Conservation (phyloP, 805 yeast genomes). For the Starmerella floricola region DNA sequence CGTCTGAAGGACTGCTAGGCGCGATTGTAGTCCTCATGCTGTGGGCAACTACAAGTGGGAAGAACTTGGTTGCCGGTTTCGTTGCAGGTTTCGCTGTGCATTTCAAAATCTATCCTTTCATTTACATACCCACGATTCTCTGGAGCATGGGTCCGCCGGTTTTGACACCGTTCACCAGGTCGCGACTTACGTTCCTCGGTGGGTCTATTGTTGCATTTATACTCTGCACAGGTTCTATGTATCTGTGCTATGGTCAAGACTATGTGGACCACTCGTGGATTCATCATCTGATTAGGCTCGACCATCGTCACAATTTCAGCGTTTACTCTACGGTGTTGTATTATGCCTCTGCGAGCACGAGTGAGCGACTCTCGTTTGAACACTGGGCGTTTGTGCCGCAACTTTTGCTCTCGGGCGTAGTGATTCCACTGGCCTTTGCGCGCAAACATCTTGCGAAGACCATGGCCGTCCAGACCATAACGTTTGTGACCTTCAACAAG, state of each 20-base stretch:
- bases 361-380: constrained; percentile 20
- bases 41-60: constrained; percentile 34
- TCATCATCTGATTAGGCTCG: constrained; percentile 71
- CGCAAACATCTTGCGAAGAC: constrained; percentile 37
- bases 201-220: constrained; percentile 36
- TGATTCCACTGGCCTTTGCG: constrained; percentile 45
- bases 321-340: constrained; percentile 62
- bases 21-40: constrained; percentile 53
- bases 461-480: constrained; percentile 62
- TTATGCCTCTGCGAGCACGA: constrained; percentile 25
- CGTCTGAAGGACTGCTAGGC: constrained; percentile 79
- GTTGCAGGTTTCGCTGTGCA: constrained; percentile 72
- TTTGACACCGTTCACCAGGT: constrained; percentile 30
- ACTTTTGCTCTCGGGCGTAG: constrained; percentile 42
- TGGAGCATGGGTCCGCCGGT: constrained; percentile 31
- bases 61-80: constrained; percentile 33
- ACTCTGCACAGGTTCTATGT: constrained; percentile 48
- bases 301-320: constrained; percentile 92
- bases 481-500: constrained; percentile 68
- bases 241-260: constrained; percentile 54
- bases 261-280: constrained; percentile 66
- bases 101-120: constrained; percentile 83
- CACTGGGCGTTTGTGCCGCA: constrained; percentile 75
- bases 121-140: constrained; percentile 65
- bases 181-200: constrained; percentile 34